Conservation (phyloP, 129 eudicot species). For the Flaveria robusta region DNA sequence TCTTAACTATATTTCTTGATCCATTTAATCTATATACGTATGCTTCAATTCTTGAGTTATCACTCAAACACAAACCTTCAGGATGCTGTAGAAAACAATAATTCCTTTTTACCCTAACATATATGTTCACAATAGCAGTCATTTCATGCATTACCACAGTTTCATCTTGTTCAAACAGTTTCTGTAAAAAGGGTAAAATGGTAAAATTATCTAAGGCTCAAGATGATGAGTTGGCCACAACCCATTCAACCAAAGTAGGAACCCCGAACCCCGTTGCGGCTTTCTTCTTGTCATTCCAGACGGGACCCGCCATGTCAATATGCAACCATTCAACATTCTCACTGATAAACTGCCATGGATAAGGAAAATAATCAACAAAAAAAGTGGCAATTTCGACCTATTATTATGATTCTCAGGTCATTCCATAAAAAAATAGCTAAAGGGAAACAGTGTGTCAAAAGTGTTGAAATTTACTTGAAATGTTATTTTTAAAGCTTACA, state of each 20-base stretch:
- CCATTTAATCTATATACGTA: too few relatives aligned
- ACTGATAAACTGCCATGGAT: slow-evolving; percentile 72
- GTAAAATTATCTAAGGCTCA: not conserved
- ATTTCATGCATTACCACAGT: slow-evolving; percentile 18
- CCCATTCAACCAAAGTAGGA: slow-evolving; percentile 91
- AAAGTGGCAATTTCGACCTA: not conserved
- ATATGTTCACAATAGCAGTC: not conserved
- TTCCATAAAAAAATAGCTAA: not conserved
- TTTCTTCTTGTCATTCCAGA: slow-evolving; percentile 90
- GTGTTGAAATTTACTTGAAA: not conserved
- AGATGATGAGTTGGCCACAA: slow-evolving; percentile 68
- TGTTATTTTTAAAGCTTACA: slow-evolving; percentile 12
- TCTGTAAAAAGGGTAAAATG: not conserved
- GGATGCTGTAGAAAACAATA: not conserved
- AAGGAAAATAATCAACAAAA: not conserved
- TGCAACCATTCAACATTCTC: slow-evolving; percentile 96
- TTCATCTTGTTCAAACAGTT: not conserved
- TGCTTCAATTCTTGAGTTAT: too few relatives aligned
- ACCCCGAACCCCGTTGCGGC: slow-evolving; percentile 85
- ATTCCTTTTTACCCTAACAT: not conserved
- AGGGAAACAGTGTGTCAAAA: not conserved
- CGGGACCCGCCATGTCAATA: slow-evolving; percentile 97
- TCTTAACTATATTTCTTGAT: too few relatives aligned
- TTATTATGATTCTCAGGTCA: not conserved
- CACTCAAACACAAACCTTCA: not conserved